Base-by-base conservation (phyloP, 2,329 filamentous ascomycete species). In the Endothia cerciana region DNA sequence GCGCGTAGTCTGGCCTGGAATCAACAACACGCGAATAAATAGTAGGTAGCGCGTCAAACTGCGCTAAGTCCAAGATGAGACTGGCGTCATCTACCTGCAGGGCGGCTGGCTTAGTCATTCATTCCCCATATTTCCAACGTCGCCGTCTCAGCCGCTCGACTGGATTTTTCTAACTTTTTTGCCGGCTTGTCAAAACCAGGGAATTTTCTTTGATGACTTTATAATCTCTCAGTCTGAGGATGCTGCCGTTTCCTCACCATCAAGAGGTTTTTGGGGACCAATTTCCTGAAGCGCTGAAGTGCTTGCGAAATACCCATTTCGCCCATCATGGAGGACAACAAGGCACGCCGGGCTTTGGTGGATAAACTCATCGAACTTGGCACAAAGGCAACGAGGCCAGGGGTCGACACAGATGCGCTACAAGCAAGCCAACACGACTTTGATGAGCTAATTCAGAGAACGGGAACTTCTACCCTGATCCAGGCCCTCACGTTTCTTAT, bases 401-500 rank as follows among this genome's bases (percentile, higher is more conserved):
- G 74, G 4, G 69, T 72, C 13, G 71, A 73, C 8, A 70, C 72
- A 30, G 59, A 22, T 47, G 73, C 72, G 10, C 77, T 77, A 53
- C 72, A 66, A 10, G 70, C 77, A 63, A 73, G 74, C 2, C 78
- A 79, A 13, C 71, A 73, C 47, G 78, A 81, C 61, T 84, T 85
- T 57, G 74, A 81, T 53, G 74, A 79, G n/a, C 74, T 86, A 55
- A 76, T 87, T 38, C 77, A 81, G 63, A 81, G 36, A 25, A 62
- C 63, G 22, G 47, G 63, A 25, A 68, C 66, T 0, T 56, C 65
- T 8, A 51, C 63, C 11, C 80, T 92, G 10, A 77, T 92, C 28
- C 86, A 85, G 10, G 81, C 86, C 4, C 76, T 92, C 53, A 91
- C 88, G 67, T 80, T 84, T 22, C 79, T 91, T 25, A 84, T 91